Conservation (phyloP, 1,139 yeast species). For the Pichia sp. region DNA sequence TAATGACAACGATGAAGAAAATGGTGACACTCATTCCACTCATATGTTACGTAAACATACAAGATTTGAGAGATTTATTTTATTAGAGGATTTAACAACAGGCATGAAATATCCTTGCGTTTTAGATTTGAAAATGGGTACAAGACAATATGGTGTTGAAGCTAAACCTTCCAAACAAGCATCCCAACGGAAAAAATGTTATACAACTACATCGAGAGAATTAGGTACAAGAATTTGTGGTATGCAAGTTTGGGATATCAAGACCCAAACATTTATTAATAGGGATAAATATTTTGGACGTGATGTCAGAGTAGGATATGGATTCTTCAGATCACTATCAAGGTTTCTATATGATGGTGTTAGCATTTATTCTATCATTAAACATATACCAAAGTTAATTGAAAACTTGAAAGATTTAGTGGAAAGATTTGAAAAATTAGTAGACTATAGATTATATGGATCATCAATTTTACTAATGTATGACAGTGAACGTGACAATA, state of each 20-base stretch:
- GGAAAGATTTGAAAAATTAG: conserved; percentile 45
- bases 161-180: conserved; percentile 65
- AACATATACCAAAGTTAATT: conserved; percentile 63
- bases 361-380: conserved; percentile 49
- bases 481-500: conserved; percentile 40
- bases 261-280: conserved; percentile 44
- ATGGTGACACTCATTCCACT: background rate
- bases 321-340: conserved; percentile 67
- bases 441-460: conserved; percentile 89
- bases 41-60: conserved; percentile 29
- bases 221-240: conserved; percentile 95
- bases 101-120: conserved; percentile 85
- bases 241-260: conserved; percentile 72
- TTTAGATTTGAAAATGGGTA: conserved; percentile 94
- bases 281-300: conserved; percentile 94
- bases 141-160: conserved; percentile 96
- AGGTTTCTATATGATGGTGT: conserved; percentile 77
- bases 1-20: background rate
- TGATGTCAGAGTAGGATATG: conserved; percentile 60
- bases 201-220: conserved; percentile 67
- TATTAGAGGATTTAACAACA: conserved; percentile 86
- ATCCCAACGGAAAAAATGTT: conserved; percentile 80
- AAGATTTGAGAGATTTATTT: conserved; percentile 69
- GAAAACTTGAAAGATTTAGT: conserved; percentile 54
- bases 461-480: conserved; percentile 83